These are phyloP conservation scores for Gryganskiella cystojenkinii DNA, from an alignment of 192 early-diverging fungal species.

Conservation along the genomic window DNA sequence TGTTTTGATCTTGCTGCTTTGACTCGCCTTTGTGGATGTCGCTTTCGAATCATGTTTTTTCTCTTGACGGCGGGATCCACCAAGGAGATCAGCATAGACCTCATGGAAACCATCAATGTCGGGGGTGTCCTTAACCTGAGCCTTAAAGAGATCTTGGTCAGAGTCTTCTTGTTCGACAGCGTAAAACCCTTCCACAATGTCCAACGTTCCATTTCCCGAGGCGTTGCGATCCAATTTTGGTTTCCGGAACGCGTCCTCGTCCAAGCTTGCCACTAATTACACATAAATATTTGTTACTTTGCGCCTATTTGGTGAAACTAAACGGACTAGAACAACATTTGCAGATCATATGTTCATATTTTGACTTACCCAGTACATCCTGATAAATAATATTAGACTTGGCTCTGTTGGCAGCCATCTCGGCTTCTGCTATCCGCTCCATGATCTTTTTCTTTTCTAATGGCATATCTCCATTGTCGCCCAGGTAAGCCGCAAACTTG, in stretches of 20 bases:
- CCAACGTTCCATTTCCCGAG: constrained; percentile 35
- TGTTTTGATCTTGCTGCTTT: constrained; percentile 16
- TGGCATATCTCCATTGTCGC: constrained; percentile 46
- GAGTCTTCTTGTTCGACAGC: constrained; percentile 40
- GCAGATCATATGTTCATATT: background rate
- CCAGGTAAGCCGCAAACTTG: constrained; percentile 60
- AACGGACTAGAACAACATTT: too few species aligned
- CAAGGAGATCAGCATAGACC: constrained; percentile 36
- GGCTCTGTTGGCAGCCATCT: constrained; percentile 34
- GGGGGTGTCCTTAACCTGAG: constrained; percentile 29
- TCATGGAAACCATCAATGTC: constrained; percentile 47
- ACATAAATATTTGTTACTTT: too few species aligned
- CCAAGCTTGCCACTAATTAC: constrained; percentile 60
- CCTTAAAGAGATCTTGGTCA: constrained; percentile 29
- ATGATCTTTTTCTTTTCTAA: constrained; percentile 40
- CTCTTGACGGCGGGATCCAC: background rate
- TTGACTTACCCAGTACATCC: constrained; percentile 47
- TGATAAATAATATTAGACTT: constrained; percentile 46
- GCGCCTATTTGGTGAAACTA: too few species aligned
- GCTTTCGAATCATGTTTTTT: background rate
- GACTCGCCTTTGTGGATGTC: background rate
- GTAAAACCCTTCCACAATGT: constrained; percentile 62
- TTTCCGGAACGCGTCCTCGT: constrained; percentile 62
- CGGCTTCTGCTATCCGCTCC: constrained; percentile 28
- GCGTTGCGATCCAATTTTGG: constrained; percentile 19